These are phyloP conservation scores for Rhynchospora breviuscula DNA, from an alignment of 176 grass and related monocot genomes.

Conservation along the genomic window DNA sequence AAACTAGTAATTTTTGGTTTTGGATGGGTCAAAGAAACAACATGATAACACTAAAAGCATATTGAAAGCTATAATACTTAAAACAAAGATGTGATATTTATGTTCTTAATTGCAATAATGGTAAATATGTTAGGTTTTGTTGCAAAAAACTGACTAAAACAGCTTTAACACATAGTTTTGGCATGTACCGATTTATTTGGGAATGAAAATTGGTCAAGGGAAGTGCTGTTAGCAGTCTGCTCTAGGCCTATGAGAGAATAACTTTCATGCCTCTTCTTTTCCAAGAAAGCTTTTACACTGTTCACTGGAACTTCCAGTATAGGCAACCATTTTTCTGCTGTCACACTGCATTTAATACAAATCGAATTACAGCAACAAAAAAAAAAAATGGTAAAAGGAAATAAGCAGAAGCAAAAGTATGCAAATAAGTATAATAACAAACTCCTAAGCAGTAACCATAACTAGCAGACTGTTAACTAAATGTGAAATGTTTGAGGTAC, in stretches of 20 bases:
- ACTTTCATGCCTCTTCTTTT: constrained; percentile 58
- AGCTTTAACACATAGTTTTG: no score
- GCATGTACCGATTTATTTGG: constrained; percentile 53
- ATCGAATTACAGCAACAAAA: neutral
- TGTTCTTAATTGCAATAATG: neutral
- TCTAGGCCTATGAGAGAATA: constrained; percentile 77
- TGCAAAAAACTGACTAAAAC: neutral
- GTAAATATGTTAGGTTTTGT: neutral
- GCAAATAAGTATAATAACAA: neutral
- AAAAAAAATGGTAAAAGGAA: neutral
- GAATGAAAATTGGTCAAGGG: constrained; percentile 63
- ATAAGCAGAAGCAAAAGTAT: neutral
- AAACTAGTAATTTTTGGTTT: neutral
- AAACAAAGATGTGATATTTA: neutral
- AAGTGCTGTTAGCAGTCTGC: constrained; percentile 76
- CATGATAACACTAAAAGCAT: neutral
- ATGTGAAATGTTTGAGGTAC: neutral
- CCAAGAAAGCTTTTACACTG: constrained; percentile 55
- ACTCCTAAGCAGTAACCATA: neutral
- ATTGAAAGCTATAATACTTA: neutral
- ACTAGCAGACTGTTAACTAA: neutral
- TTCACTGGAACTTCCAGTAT: constrained; percentile 61
- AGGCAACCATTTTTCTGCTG: constrained; percentile 90
- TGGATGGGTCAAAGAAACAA: neutral
- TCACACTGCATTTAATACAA: constrained; percentile 44